A percentile compares a stretch with the other conserved stretches of the same genome.
These are phyloP conservation scores for Proliferodiscus dingleyae DNA, from an alignment of 2,329 filamentous ascomycete species.

Conservation along the genomic window DNA sequence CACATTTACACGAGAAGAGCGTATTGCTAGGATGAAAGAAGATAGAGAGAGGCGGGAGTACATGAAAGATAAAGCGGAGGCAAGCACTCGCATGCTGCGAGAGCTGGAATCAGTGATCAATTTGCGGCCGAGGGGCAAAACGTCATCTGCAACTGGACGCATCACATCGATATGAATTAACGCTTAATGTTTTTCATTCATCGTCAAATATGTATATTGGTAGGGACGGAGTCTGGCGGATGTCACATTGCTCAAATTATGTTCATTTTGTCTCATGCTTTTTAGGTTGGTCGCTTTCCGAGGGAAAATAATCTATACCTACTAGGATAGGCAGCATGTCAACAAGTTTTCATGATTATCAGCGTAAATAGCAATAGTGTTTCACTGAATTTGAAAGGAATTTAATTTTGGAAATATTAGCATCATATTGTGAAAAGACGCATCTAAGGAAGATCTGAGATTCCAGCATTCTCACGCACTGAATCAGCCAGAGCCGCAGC, in stretches of 20 bases:
- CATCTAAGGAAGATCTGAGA: constrained; percentile 41
- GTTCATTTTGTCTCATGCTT: constrained; percentile 2
- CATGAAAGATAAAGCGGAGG: constrained; percentile 69
- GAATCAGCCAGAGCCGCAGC: constrained; percentile 49
- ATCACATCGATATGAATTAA: constrained; percentile 33
- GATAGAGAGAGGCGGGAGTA: constrained; percentile 72
- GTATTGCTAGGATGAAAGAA: constrained; percentile 81
- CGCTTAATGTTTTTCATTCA: constrained; percentile 24
- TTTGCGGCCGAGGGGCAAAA: constrained; percentile 39
- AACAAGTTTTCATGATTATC: background rate
- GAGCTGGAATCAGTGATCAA: constrained; percentile 89
- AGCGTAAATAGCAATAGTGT: background rate
- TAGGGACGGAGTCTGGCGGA: constrained; percentile 6
- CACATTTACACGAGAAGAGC: constrained; percentile 75
- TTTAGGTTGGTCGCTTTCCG: background rate
- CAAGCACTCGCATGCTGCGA: constrained; percentile 82
- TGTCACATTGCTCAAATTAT: constrained; percentile 9
- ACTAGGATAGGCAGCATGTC: background rate
- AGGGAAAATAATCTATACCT: background rate
- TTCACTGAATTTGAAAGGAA: background rate
- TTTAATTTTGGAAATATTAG: no score
- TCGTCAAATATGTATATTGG: background rate
- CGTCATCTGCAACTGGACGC: constrained; percentile 22
- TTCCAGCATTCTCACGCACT: constrained; percentile 40
- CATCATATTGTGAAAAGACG: constrained; percentile 48